These are phyloP conservation scores for Vitis amurensis DNA, from an alignment of 164 flowering plant genomes.

Conservation along the genomic window DNA sequence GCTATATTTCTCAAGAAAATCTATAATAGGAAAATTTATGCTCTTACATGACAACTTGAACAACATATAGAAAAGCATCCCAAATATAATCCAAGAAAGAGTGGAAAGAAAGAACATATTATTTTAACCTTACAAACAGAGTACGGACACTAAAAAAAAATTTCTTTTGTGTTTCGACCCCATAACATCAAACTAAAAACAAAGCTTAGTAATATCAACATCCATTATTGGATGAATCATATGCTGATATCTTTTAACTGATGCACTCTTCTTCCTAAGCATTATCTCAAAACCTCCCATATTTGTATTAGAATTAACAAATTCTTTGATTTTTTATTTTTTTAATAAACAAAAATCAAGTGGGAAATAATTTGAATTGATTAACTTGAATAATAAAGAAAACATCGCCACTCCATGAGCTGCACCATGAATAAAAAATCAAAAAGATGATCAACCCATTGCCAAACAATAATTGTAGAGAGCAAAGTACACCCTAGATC, in stretches of 20 bases:
- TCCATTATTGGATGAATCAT: slow-evolving; percentile 37
- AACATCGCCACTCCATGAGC: background rate
- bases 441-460: background rate
- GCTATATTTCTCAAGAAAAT: no score
- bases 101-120: background rate
- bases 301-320: slow-evolving; percentile 16
- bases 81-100: no score
- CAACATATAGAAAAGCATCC: no score
- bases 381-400: background rate
- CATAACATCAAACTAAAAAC: slow-evolving; percentile 28
- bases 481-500: background rate
- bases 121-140: slow-evolving; percentile 57
- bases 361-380: background rate
- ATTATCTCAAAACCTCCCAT: slow-evolving; percentile 34
- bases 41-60: no score
- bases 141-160: slow-evolving; percentile 65
- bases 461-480: background rate
- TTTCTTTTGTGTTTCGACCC: slow-evolving; percentile 38
- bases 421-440: background rate
- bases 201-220: slow-evolving; percentile 38
- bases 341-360: background rate
- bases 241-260: slow-evolving; percentile 59
- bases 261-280: slow-evolving; percentile 77
- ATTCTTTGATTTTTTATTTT: background rate
- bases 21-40: no score